Base-by-base conservation (phyloP, 768 basidiomycete species). In the Austroboletus festivus region DNA sequence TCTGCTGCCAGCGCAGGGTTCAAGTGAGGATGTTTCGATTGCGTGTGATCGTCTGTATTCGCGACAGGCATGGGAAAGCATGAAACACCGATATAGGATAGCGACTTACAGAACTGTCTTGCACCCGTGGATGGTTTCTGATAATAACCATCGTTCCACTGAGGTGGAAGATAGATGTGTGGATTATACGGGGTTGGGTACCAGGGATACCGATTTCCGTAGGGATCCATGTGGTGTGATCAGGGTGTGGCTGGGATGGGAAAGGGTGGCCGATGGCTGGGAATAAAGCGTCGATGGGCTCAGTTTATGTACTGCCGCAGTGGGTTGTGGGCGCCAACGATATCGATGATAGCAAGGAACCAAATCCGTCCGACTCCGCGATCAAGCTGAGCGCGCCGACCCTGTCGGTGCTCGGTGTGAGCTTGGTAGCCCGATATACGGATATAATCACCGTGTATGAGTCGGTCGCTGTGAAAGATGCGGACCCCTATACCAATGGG, bases 1-100 rank as follows among this genome's bases (percentile, higher is more conserved):
- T 81, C 80, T 8, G 69, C 67, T 16, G 79, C 81, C 13, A 85
- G 73, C 20, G 71, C 69, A 3, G 79, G 78, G 58, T 82, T 75
- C 18, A 83, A 61, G 30, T 62, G 68, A n/a, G 80, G 75, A 59
- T 76, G 74, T 63, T 75, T 76, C 1, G 76, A 67, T 43, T 57
- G 54, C 1, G 40, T 4, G 39, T 34, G 62, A 37, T 63, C 50
- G 16, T 39, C 67, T 67, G 40, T 11, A 21, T 24, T 6, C 18
- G 20, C 15, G 4, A 1, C n/a, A 28, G 28, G 18, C 16, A 30
- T 22, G 21, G 13, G 21, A 38, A 4, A 18, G 24, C 11, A 20
- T 40, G 42, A 41, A 28, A 24, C 35, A 19, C 13, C 9, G n/a
- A 37, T 15, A 4, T n/a, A 12, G 24, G n/a, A 18, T 4, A 18